Evolutionary conservation across 768 basidiomycete genomes (phyloP).

Genomic region (Trichaptum fuscoviolaceum): DNA sequence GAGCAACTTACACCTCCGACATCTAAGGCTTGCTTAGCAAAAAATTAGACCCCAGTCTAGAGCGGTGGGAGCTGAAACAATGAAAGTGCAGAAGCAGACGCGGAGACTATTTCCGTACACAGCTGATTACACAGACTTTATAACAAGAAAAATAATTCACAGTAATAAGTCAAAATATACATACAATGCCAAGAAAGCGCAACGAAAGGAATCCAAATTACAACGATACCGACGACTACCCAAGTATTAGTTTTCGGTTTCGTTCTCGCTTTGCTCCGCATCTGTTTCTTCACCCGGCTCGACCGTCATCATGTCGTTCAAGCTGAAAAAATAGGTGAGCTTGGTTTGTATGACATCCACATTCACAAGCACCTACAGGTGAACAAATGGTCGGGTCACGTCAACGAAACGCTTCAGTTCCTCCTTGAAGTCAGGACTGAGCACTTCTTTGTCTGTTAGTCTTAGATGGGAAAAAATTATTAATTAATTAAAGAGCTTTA

Average conservation of each 20-base stretch:
- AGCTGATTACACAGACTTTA: too few relatives aligned
- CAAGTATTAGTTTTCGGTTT: background rate
- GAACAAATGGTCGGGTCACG: constrained; percentile 71
- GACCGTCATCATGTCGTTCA: constrained; percentile 71
- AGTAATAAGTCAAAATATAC: background rate
- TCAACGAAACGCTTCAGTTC: constrained; percentile 47
- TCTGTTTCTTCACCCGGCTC: constrained; percentile 18
- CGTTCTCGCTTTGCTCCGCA: background rate
- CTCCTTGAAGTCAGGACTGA: constrained; percentile 60
- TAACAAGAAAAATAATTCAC: background rate
- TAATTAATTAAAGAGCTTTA: constrained; percentile 3
- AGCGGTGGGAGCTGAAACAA: too few relatives aligned
- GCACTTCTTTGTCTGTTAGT: constrained; percentile 72
- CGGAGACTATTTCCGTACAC: too few relatives aligned
- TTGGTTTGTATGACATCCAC: constrained; percentile 8
- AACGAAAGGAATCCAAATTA: background rate
- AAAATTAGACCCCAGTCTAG: too few relatives aligned
- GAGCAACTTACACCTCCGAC: too few relatives aligned
- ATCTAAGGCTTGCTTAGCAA: too few relatives aligned
- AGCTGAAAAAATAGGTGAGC: constrained; percentile 30
- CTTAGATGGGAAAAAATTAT: constrained; percentile 29
- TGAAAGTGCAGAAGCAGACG: too few relatives aligned
- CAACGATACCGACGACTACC: background rate
- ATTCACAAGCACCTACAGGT: constrained; percentile 45
- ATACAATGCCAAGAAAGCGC: background rate